A percentile compares a stretch with the other conserved stretches of the same genome.
phyloP scores from a whole-genome alignment of 495 filamentous ascomycete species.

The Aspergillus biplanus region DNA sequence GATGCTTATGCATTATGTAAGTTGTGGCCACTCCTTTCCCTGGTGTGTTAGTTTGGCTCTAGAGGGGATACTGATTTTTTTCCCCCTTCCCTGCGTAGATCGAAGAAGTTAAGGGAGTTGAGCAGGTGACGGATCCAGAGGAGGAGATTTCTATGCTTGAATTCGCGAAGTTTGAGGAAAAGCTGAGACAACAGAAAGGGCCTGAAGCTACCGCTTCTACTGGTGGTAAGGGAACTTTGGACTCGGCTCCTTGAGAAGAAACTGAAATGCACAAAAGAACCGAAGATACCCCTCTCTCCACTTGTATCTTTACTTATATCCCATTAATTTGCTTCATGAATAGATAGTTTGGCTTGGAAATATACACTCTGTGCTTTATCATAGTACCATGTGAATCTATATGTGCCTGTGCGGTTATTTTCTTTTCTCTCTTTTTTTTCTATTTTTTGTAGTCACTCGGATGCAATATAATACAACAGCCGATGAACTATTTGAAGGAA shows the following conservation, averaged over 20 bases:
- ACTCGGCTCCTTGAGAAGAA: constrained; percentile 52
- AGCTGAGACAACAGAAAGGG: constrained; percentile 77
- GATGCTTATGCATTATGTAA: constrained; percentile 87
- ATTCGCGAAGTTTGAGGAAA: constrained; percentile 96
- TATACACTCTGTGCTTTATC: not conserved
- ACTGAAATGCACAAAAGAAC: not conserved
- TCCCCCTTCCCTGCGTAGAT: constrained; percentile 57
- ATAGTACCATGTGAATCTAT: constrained; percentile 3
- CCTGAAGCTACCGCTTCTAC: constrained; percentile 59
- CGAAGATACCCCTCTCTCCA: not conserved
- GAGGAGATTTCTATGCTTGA: constrained; percentile 89
- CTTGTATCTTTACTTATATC: constrained; percentile 1
- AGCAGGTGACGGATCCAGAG: constrained; percentile 88
- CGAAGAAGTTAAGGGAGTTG: constrained; percentile 91
- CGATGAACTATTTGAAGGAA: no score
- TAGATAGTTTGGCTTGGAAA: not conserved
- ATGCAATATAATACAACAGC: no score
- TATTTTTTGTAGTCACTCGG: not conserved
- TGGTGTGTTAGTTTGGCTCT: constrained; percentile 34
- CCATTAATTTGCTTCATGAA: constrained; percentile 6
- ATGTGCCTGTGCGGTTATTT: not conserved
- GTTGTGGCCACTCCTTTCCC: constrained; percentile 24
- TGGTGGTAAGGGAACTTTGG: constrained; percentile 66
- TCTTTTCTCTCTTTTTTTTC: not conserved
- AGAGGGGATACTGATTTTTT: constrained; percentile 35